phyloP scores from a whole-genome alignment of 2,329 filamentous ascomycete genomes.

The Fusarium albidum region DNA sequence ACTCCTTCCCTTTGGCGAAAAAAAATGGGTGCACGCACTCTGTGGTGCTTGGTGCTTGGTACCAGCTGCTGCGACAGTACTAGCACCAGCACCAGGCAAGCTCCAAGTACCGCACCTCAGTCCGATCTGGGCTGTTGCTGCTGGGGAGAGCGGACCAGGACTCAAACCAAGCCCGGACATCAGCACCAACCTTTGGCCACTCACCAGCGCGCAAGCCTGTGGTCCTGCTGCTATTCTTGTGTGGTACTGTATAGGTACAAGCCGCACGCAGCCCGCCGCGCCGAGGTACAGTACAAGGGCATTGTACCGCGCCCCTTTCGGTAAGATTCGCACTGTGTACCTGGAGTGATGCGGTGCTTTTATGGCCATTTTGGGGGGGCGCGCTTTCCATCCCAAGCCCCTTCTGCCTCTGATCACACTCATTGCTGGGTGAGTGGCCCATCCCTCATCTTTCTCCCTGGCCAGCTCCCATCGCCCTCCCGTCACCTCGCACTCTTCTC shows the following conservation, averaged over 20 bases:
- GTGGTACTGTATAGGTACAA: slow-evolving; percentile 52
- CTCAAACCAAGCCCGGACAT: slow-evolving; percentile 34
- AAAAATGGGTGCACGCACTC: slow-evolving; percentile 42
- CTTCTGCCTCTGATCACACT: slow-evolving; percentile 35
- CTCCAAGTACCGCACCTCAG: slow-evolving; percentile 30
- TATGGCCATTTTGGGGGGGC: slow-evolving; percentile 11
- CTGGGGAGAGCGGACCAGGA: slow-evolving; percentile 27
- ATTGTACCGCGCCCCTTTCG: slow-evolving; percentile 40
- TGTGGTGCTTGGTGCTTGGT: slow-evolving; percentile 32
- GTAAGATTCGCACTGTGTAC: slow-evolving; percentile 48
- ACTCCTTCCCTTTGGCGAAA: slow-evolving; percentile 23
- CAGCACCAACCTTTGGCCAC: slow-evolving; percentile 35
- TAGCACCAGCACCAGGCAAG: slow-evolving; percentile 33
- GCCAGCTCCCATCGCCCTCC: no score
- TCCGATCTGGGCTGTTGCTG: slow-evolving; percentile 24
- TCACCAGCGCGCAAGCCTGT: slow-evolving; percentile 32
- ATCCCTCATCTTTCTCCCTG: slow-evolving; percentile 5
- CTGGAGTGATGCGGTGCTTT: slow-evolving; percentile 27
- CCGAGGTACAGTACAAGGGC: slow-evolving; percentile 47
- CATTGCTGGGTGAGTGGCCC: slow-evolving; percentile 1
- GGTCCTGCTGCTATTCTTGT: slow-evolving; percentile 39
- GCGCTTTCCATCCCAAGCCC: slow-evolving; percentile 37
- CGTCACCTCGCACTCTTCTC: not conserved
- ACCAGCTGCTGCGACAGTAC: slow-evolving; percentile 35
- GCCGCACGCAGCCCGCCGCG: slow-evolving; percentile 41